These are phyloP conservation scores for Sonneratia caseolaris DNA, from an alignment of 345 rosid species.

Conservation along the genomic window DNA sequence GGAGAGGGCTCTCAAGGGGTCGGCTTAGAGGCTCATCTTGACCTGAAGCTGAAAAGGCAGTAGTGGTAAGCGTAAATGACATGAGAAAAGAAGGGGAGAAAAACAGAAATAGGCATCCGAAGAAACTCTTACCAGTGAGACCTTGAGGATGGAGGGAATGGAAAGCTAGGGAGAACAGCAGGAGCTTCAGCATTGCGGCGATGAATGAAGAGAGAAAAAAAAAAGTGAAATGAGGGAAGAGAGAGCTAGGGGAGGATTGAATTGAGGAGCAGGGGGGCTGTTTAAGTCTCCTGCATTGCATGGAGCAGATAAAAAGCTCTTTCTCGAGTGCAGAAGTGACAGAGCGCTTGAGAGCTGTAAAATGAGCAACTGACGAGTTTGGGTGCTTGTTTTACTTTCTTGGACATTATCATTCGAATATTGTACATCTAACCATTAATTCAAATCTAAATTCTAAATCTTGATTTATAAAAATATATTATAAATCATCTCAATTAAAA, in stretches of 20 bases:
- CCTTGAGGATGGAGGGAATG: background rate
- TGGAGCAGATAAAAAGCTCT: background rate
- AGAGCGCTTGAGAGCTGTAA: background rate
- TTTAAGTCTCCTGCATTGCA: background rate
- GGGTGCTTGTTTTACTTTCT: too few relatives aligned
- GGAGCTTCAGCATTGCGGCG: constrained; percentile 1
- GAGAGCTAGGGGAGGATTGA: background rate
- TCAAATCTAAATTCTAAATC: too few relatives aligned
- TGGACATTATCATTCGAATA: too few relatives aligned
- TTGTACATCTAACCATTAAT: too few relatives aligned
- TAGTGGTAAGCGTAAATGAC: background rate
- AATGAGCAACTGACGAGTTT: too few relatives aligned
- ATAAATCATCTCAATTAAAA: too few relatives aligned
- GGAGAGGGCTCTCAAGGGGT: background rate
- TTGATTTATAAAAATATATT: too few relatives aligned
- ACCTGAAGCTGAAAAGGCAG: background rate
- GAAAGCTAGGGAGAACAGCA: background rate
- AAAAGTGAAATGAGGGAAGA: too few relatives aligned
- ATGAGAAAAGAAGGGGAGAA: too few relatives aligned
- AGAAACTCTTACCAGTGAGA: background rate
- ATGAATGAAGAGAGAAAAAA: background rate
- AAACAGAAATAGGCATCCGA: too few relatives aligned
- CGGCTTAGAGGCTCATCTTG: background rate
- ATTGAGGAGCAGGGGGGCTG: background rate
- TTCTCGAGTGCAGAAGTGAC: background rate